Conservation (phyloP, 2,329 filamentous ascomycete species). For the Ophiosphaerella korrae region DNA sequence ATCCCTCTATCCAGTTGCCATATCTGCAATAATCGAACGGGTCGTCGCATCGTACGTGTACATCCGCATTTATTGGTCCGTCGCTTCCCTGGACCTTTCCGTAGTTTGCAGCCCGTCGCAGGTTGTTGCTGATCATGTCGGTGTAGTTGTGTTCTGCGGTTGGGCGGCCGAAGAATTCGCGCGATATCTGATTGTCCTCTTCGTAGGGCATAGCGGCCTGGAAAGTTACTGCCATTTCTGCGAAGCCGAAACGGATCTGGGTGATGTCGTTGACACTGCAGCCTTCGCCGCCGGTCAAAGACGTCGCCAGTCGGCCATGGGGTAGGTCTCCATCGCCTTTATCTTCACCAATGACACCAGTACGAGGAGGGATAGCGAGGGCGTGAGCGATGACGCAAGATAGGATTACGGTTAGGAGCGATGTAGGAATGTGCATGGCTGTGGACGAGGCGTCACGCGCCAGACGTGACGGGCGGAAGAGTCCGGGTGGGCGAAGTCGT, state of each 20-base stretch:
- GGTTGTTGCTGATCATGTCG: conserved; percentile 32
- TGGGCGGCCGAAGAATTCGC: conserved; percentile 38
- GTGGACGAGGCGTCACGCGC: neutral
- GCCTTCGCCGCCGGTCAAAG: conserved; percentile 39
- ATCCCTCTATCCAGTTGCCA: conserved; percentile 35
- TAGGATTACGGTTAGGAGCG: conserved; percentile 28
- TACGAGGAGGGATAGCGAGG: conserved; percentile 20
- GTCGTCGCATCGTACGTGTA: conserved; percentile 44
- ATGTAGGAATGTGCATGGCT: conserved; percentile 26
- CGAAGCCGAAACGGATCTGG: conserved; percentile 36
- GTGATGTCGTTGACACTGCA: conserved; percentile 33
- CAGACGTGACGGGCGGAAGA: neutral
- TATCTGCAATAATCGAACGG: conserved; percentile 32
- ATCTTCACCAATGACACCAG: conserved; percentile 32
- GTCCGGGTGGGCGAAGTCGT: neutral
- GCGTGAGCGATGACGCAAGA: conserved; percentile 24
- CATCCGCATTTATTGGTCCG: conserved; percentile 31
- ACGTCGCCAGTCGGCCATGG: conserved; percentile 13
- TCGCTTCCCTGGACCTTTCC: conserved; percentile 27
- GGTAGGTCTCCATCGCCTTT: conserved; percentile 9
- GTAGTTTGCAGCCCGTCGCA: conserved; percentile 37
- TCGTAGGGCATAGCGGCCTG: conserved; percentile 30
- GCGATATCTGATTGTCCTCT: conserved; percentile 23
- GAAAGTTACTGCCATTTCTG: conserved; percentile 41
- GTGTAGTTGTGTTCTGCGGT: conserved; percentile 33